These are phyloP conservation scores for Stachybotrys elegans DNA, from an alignment of 2,329 filamentous ascomycete species.

Conservation along the genomic window DNA sequence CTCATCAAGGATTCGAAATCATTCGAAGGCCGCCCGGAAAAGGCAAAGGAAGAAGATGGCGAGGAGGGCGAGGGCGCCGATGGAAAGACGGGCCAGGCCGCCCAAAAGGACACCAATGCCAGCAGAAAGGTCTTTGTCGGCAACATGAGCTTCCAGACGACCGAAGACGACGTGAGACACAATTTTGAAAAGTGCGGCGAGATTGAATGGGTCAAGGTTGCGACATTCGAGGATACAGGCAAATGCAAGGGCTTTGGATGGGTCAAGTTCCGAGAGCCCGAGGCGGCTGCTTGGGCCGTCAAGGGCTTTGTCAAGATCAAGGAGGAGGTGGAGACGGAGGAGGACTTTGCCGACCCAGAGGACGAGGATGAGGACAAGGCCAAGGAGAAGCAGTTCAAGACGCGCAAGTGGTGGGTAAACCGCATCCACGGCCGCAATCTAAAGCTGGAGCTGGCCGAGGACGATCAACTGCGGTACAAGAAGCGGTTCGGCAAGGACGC, in stretches of 20 bases:
- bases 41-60: conserved; percentile 37
- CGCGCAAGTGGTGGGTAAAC: conserved; percentile 79
- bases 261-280: conserved; percentile 81
- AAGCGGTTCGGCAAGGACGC: conserved; percentile 81
- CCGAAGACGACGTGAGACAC: conserved; percentile 71
- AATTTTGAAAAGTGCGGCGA: conserved; percentile 84
- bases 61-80: conserved; percentile 22
- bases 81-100: conserved; percentile 25
- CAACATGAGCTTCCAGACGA: conserved; percentile 78
- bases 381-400: conserved; percentile 49
- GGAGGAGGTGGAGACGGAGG: conserved; percentile 58
- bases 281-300: conserved; percentile 64
- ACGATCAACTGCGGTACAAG: conserved; percentile 82
- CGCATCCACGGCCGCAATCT: conserved; percentile 73
- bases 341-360: conserved; percentile 50
- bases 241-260: conserved; percentile 98
- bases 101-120: conserved; percentile 45
- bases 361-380: conserved; percentile 36
- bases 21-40: conserved; percentile 83
- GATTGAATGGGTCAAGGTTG: conserved; percentile 78
- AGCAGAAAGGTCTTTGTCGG: conserved; percentile 87
- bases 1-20: conserved; percentile 91
- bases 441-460: conserved; percentile 90
- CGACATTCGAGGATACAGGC: conserved; percentile 92
- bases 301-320: conserved; percentile 73